Evolutionary conservation across 225 moss, liverwort and hornwort genomes (phyloP), one percentile per base, ranked within the genome.

Genomic region (Straminergon stramineum): DNA sequence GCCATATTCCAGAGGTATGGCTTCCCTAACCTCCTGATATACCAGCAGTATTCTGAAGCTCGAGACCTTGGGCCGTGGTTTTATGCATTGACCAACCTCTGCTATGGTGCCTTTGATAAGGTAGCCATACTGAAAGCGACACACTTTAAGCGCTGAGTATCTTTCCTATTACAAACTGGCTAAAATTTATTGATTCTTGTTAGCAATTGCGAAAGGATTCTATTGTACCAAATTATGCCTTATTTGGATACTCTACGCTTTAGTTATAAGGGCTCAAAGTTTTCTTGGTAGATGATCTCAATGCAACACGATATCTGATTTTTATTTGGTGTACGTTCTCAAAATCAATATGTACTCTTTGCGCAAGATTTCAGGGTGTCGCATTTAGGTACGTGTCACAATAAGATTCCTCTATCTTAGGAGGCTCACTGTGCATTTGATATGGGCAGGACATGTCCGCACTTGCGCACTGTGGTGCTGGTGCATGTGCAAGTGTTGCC

Each of bases 401-500:
- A 34, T 31, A 23, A 39, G 79, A 55, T 26, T 48, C 32, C 56
- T 55, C 34, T 56, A 79, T 32, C 55, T 79, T 18, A 48, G 64
- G 64, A 82, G 88, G 37, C 87, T 88, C 77, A 80, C 66, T 85
- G 69, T 89, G 76, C 34, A 84, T 64, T 86, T 85, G 79, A 63
- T 67, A 53, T 78, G 90, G 56, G 75, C 92, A 95, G 95, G 95
- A 93, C 79, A 93, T 95, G 93, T 92, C 95, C 24, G 93, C 93
- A 30, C 78, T 95, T 34, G 95, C 93, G 35, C 95, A 93, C 84
- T 95, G 93, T 89, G 92, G 92, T 81, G 93, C 93, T 66, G 95
- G 95, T 89, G 95, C 92, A 82, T 95, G 95, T 86, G 95, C 95
- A 73, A 95, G 95, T 84, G 86, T 95, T 73, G 95, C 95, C 86